Evolutionary conservation across 768 basidiomycete species (phyloP), one percentile per base, ranked within the genome.

Genomic region (Mycena chlorophos): DNA sequence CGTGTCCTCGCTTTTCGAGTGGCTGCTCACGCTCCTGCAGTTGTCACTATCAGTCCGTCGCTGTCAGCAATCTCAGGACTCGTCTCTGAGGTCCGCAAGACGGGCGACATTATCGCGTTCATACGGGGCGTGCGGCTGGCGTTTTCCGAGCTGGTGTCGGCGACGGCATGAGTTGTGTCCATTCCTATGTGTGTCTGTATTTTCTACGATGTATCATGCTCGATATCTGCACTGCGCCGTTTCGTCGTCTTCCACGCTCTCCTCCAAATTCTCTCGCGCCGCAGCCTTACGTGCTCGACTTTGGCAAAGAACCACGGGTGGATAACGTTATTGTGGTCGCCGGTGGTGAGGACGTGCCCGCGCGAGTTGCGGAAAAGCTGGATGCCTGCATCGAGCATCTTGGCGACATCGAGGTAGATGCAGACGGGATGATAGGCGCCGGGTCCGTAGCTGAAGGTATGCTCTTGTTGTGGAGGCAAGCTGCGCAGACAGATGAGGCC

Each of bases 31-130:
- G 57, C n/a, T 50, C 43, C 23, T 30, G 27, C 63, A 95, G 94
- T 94, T 1, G 80, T 90, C n/a, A 91, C 88, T 22, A 85, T 85
- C 5, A 87, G 85, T 6, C 93, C 92, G 0, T 76, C 79, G 8
- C 73, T 94, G 4, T 82, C 88, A 0, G 73, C 78, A 0, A 73
- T 95, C 42, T 80, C 86, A 0, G 78, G 88, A 17, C 73, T 94
- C 5, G 73, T 94, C 25, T 84, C 82, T 45, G 78, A 81, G 27
- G 79, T 95, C 38, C 92, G 91, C 64, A 79, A 82, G 20, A 83
- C 85, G 3, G 71, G 82, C 29, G 84, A 94, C 51, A 72, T 94
- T 2, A 88, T 83, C 61, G 70, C 64, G 1, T 95, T 96, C 66
- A 84, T 95, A 51, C 83, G 81, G 52, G 72, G 77, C 49, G 81